A percentile compares a stretch with the other conserved stretches of the same genome.
Conservation (phyloP, 164 flowering plant species). For the Malania oleifera region DNA sequence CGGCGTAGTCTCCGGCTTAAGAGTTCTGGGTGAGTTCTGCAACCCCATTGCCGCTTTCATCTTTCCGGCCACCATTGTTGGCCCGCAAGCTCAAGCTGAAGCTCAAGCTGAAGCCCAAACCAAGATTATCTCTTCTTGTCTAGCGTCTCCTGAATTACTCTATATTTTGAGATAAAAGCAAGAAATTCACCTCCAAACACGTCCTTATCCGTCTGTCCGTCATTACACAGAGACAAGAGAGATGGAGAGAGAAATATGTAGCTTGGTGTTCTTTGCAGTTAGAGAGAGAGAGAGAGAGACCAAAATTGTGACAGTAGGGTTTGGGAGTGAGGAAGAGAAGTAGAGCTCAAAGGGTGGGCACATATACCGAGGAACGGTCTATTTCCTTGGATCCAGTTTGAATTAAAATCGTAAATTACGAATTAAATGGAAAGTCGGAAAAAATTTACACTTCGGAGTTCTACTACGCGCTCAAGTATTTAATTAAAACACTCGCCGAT, state of each 20-base stretch:
- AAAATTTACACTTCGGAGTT: no score
- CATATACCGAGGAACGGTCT: slow-evolving; percentile 53
- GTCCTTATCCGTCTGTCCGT: slow-evolving; percentile 12
- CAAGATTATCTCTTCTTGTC: no score
- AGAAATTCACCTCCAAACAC: slow-evolving; percentile 10
- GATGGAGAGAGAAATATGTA: no score
- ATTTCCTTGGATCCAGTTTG: slow-evolving; percentile 33
- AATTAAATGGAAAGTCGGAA: no score
- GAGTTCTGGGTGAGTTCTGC: slow-evolving; percentile 47
- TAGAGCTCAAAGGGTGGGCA: slow-evolving; percentile 6
- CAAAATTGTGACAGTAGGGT: not conserved
- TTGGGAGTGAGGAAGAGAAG: not conserved
- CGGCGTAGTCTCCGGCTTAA: slow-evolving; percentile 31
- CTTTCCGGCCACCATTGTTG: slow-evolving; percentile 76
- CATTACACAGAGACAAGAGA: not conserved
- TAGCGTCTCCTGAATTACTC: not conserved
- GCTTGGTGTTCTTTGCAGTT: not conserved
- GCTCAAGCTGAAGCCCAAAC: not conserved
- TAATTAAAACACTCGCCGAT: no score
- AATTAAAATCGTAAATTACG: not conserved
- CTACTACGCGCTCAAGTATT: no score
- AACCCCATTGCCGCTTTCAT: slow-evolving; percentile 66
- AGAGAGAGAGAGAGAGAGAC: not conserved
- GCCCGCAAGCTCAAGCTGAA: not conserved
- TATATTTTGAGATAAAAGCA: not conserved